These are phyloP conservation scores for Vaccinium myrtillus DNA, from an alignment of 148 eudicot genomes.

Conservation along the genomic window DNA sequence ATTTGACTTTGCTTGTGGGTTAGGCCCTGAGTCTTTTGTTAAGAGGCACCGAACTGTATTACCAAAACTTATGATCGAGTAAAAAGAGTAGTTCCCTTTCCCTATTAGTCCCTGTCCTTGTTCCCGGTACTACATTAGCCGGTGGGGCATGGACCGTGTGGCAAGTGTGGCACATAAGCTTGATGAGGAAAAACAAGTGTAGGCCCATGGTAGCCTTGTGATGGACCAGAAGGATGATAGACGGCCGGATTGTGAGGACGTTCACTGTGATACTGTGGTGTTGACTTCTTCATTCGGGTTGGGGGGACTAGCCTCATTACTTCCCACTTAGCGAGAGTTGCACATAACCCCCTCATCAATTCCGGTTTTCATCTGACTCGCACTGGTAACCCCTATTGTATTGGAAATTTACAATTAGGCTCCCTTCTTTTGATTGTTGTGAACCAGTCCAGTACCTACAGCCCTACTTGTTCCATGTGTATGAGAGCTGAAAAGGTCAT, in stretches of 20 bases:
- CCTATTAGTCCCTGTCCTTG: background rate
- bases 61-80: background rate
- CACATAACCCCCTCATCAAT: background rate
- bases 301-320: too few species aligned
- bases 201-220: background rate
- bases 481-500: background rate
- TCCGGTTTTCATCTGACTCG: background rate
- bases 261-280: background rate
- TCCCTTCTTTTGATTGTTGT: background rate
- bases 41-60: background rate
- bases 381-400: background rate
- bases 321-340: background rate
- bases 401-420: background rate
- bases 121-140: background rate
- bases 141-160: background rate
- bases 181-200: background rate
- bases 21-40: background rate
- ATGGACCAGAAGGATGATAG: background rate
- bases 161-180: background rate
- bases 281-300: background rate
- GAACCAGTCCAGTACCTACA: background rate
- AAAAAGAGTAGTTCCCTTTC: background rate
- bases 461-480: background rate
- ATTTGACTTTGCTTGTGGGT: background rate
- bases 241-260: background rate